These are phyloP conservation scores for Picea mariana DNA, from an alignment of 83 land plant genomes.

Conservation along the genomic window DNA sequence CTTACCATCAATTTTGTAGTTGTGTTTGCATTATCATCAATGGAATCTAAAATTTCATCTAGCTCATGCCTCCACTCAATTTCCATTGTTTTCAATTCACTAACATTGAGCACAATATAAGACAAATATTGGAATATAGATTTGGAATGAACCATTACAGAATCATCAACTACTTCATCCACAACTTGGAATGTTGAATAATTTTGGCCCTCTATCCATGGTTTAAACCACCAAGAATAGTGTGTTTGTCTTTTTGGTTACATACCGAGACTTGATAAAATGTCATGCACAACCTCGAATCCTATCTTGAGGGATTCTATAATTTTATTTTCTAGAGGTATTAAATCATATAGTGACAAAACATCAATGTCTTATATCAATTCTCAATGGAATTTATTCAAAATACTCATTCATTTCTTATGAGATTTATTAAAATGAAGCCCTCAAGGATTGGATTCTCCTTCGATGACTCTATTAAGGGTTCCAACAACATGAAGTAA, in stretches of 20 bases:
- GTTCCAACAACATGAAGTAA: neutral
- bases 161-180: neutral
- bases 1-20: neutral
- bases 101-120: too few relatives aligned
- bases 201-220: neutral
- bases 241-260: too few relatives aligned
- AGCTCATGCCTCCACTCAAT: neutral
- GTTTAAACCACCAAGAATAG: neutral
- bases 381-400: neutral
- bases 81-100: neutral
- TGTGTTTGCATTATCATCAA: neutral
- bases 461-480: too few relatives aligned
- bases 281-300: too few relatives aligned
- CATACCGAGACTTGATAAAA: too few relatives aligned
- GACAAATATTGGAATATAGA: too few relatives aligned
- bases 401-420: neutral
- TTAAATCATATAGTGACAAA: neutral
- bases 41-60: neutral
- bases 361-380: neutral
- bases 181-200: too few relatives aligned
- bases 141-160: neutral
- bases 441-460: too few relatives aligned
- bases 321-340: too few relatives aligned
- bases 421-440: too few relatives aligned
- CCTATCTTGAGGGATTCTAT: too few relatives aligned